These are phyloP conservation scores for Annulohypoxylon bovei DNA, from an alignment of 495 filamentous ascomycete genomes.

Conservation along the genomic window DNA sequence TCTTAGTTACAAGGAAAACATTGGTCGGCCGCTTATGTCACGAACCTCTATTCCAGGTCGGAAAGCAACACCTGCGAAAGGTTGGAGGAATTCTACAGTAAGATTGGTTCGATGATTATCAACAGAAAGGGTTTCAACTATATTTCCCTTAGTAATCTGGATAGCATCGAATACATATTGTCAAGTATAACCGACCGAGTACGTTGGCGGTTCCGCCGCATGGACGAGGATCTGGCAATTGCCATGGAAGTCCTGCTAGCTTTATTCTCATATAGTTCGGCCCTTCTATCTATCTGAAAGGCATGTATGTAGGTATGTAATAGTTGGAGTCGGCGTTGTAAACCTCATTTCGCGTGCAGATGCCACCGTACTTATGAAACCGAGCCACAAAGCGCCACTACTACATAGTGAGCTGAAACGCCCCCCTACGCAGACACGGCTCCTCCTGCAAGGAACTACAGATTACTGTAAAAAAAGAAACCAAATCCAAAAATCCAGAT, in stretches of 20 bases:
- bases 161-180: background rate
- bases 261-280: background rate
- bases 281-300: too few species aligned
- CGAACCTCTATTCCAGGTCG: too few species aligned
- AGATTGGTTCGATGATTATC: background rate
- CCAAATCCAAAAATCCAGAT: background rate
- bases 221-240: background rate
- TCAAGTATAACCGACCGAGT: background rate
- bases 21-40: too few species aligned
- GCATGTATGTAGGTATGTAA: too few species aligned
- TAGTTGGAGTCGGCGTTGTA: background rate
- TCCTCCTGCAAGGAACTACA: slow-evolving; percentile 15
- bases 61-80: background rate
- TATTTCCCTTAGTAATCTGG: background rate
- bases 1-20: too few species aligned
- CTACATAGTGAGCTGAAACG: slow-evolving; percentile 1
- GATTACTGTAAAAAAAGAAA: background rate
- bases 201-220: background rate
- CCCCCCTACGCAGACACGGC: background rate
- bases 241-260: background rate
- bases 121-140: background rate
- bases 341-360: background rate
- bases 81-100: background rate
- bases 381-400: background rate
- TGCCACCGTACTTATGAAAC: background rate